phyloP scores from a whole-genome alignment of 768 basidiomycete genomes.

The Ramaria sp. region DNA sequence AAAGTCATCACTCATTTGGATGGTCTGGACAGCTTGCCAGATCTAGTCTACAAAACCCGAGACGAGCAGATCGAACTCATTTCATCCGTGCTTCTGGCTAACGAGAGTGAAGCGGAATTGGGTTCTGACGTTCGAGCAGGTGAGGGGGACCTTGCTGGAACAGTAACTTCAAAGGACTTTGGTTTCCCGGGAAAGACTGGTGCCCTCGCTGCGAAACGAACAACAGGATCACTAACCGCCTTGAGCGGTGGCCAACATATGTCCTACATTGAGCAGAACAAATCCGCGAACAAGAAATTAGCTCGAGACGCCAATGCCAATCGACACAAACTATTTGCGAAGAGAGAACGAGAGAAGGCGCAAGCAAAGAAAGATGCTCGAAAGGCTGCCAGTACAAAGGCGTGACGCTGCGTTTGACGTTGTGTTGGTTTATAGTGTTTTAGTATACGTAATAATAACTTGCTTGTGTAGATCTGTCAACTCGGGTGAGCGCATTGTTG shows the following conservation, averaged over 20 bases:
- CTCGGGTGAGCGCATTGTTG: no score
- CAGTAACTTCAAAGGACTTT: conserved; percentile 80
- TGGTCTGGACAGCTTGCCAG: conserved; percentile 74
- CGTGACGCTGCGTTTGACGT: not conserved
- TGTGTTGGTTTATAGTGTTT: not conserved
- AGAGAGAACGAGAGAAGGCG: conserved; percentile 70
- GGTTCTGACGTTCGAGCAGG: conserved; percentile 73
- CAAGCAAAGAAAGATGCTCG: conserved; percentile 35
- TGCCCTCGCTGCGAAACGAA: conserved; percentile 63
- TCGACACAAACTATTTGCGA: conserved; percentile 72
- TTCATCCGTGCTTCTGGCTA: conserved; percentile 83
- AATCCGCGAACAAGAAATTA: conserved; percentile 76
- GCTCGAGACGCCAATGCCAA: conserved; percentile 34
- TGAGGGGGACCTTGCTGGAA: conserved; percentile 80
- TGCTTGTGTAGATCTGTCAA: no score
- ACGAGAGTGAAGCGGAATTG: conserved; percentile 82
- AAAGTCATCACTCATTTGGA: conserved; percentile 98
- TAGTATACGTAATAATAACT: not conserved
- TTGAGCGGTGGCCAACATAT: conserved; percentile 85
- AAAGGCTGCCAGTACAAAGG: conserved; percentile 14
- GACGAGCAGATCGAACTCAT: conserved; percentile 95
- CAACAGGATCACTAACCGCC: conserved; percentile 71
- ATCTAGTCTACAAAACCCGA: conserved; percentile 83
- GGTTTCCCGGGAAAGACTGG: conserved; percentile 41
- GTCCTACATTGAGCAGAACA: conserved; percentile 90